phyloP scores from a whole-genome alignment of 805 yeast species.

The Lachancea thermotolerans region DNA sequence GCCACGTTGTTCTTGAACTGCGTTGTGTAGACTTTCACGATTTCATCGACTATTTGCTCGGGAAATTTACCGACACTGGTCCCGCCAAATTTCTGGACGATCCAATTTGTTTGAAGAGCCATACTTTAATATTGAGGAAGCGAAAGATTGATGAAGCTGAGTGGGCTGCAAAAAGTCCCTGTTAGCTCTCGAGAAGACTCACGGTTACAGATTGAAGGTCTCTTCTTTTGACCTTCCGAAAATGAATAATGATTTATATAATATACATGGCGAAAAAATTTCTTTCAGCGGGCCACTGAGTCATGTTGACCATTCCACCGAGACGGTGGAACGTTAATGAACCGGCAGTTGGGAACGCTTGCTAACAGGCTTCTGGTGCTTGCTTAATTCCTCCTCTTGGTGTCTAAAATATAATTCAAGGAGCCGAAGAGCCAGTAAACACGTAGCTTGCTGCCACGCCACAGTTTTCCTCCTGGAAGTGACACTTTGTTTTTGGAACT shows the following conservation, averaged over 20 bases:
- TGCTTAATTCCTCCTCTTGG: too few species aligned
- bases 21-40: slow-evolving; percentile 57
- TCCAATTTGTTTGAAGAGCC: slow-evolving; percentile 41
- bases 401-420: too few species aligned
- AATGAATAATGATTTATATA: neutral
- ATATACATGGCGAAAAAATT: neutral
- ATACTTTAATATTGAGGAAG: neutral
- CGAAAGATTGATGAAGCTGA: neutral
- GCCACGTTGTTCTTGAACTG: slow-evolving; percentile 57
- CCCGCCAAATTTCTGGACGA: slow-evolving; percentile 95
- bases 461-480: too few species aligned
- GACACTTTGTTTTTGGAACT: too few species aligned
- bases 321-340: neutral
- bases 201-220: too few species aligned
- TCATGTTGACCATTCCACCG: neutral
- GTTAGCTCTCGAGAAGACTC: too few species aligned
- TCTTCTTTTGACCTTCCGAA: neutral
- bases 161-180: too few species aligned
- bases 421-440: too few species aligned
- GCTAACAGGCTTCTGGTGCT: too few species aligned
- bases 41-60: slow-evolving; percentile 73
- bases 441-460: too few species aligned
- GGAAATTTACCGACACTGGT: slow-evolving; percentile 96
- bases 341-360: neutral
- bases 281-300: neutral